Percentiles rank a stretch among this genome's conserved stretches.
Conservation (phyloP, 192 early-diverging fungal species). For the Mortierella antarctica region DNA sequence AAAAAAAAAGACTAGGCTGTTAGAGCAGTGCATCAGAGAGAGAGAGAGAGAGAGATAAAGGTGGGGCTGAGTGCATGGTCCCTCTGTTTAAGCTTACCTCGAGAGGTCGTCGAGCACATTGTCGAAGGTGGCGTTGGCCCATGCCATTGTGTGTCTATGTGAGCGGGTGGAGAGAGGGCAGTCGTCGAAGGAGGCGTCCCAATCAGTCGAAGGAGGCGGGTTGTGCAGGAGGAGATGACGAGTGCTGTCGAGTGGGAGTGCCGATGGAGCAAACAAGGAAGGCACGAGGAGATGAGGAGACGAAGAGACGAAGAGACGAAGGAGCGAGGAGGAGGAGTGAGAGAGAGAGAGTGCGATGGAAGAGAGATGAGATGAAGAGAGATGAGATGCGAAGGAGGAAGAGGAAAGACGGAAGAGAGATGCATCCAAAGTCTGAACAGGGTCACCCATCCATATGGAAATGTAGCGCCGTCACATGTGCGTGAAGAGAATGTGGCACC, state of each 20-base stretch:
- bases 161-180: neutral
- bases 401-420: neutral
- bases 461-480: neutral
- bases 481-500: too few species aligned
- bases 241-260: neutral
- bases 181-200: conserved; percentile 31
- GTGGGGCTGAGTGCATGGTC: neutral
- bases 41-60: neutral
- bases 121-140: conserved; percentile 75
- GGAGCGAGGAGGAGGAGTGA: neutral
- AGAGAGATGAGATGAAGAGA: neutral
- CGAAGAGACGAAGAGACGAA: neutral
- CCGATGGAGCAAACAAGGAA: neutral
- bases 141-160: conserved; percentile 52
- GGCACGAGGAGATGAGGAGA: neutral
- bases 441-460: neutral
- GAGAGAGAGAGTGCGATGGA: neutral
- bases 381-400: neutral
- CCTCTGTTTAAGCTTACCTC: conserved; percentile 60
- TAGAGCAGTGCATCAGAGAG: neutral
- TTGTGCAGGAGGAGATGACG: neutral
- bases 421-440: neutral
- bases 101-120: conserved; percentile 91
- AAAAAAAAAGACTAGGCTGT: neutral
- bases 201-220: neutral